Conservation (phyloP, 129 eudicot genomes). For the Rutidosis leptorrhynchoides region DNA sequence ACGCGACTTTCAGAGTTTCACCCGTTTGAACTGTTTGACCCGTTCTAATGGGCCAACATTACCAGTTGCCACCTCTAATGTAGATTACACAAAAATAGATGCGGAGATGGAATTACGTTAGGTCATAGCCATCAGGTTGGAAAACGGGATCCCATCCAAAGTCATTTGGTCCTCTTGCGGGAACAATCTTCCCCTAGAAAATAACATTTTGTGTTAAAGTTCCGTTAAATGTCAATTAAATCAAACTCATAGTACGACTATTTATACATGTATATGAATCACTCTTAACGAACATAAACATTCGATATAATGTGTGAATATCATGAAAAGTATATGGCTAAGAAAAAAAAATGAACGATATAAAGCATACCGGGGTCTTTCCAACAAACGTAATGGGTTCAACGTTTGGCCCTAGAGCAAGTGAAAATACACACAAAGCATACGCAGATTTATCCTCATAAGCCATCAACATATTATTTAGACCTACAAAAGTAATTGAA, state of each 20-base stretch:
- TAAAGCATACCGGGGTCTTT: conserved; percentile 59
- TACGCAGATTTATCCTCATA: conserved; percentile 92
- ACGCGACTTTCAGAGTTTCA: not conserved
- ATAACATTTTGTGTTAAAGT: not conserved
- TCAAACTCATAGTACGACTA: not conserved
- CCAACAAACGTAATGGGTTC: conserved; percentile 85
- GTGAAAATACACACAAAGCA: conserved; percentile 82
- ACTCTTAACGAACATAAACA: not conserved
- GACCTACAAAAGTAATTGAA: conserved; percentile 43
- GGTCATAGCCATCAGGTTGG: conserved; percentile 87
- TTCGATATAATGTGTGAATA: not conserved
- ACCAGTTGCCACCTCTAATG: conserved; percentile 3
- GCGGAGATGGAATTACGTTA: conserved; percentile 45
- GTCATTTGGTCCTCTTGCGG: conserved; percentile 89
- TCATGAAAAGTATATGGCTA: not conserved
- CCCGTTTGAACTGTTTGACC: not conserved
- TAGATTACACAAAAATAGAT: not conserved
- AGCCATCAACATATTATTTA: conserved; percentile 84
- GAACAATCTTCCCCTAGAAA: conserved; percentile 81
- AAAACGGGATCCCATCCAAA: conserved; percentile 97
- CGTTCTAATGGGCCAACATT: not conserved
- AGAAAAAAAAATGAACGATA: not conserved
- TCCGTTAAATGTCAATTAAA: not conserved
- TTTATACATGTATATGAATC: not conserved
- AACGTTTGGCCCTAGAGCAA: conserved; percentile 72